Conservation (phyloP, 768 basidiomycete species). For the Trametes gibbosa region DNA sequence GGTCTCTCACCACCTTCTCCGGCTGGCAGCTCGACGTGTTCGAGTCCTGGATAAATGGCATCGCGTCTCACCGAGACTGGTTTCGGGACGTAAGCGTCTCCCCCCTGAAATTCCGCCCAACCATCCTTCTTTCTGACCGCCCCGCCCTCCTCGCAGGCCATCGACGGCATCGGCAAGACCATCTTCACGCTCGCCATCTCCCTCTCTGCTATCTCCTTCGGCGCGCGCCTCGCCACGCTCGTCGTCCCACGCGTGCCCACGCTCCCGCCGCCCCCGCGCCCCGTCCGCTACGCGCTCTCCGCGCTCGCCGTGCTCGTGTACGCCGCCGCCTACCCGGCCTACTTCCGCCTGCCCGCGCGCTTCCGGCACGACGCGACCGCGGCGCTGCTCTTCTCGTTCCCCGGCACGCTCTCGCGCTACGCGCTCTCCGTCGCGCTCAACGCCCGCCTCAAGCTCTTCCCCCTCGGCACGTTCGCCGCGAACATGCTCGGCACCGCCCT, state of each 20-base stretch:
- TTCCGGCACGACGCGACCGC: constrained; percentile 83
- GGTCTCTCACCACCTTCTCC: constrained; percentile 95
- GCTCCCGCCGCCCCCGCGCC: constrained; percentile 40
- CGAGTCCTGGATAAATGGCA: constrained; percentile 75
- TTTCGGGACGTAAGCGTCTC: constrained; percentile 62
- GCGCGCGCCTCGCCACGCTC: constrained; percentile 55
- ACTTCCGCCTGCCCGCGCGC: constrained; percentile 64
- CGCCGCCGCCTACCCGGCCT: constrained; percentile 71
- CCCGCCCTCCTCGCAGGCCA: constrained; percentile 49
- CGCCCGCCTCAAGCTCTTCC: constrained; percentile 54
- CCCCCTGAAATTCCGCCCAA: background rate
- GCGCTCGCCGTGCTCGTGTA: constrained; percentile 63
- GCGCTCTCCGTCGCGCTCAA: constrained; percentile 74
- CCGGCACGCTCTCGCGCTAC: constrained; percentile 85
- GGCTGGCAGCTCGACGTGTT: constrained; percentile 92
- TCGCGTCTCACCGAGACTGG: constrained; percentile 53
- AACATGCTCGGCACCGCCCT: constrained; percentile 83
- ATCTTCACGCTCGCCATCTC: constrained; percentile 77
- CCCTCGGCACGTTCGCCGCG: constrained; percentile 76
- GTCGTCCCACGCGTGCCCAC: constrained; percentile 41
- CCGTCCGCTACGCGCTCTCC: constrained; percentile 50
- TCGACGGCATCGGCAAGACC: constrained; percentile 83
- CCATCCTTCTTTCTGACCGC: constrained; percentile 2
- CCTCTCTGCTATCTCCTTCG: constrained; percentile 74
- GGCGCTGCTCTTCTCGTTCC: constrained; percentile 85